A percentile compares a stretch with the other conserved stretches of the same genome.
Conservation (phyloP, 164 flowering plant species). For the Chimonanthus salicifolius region DNA sequence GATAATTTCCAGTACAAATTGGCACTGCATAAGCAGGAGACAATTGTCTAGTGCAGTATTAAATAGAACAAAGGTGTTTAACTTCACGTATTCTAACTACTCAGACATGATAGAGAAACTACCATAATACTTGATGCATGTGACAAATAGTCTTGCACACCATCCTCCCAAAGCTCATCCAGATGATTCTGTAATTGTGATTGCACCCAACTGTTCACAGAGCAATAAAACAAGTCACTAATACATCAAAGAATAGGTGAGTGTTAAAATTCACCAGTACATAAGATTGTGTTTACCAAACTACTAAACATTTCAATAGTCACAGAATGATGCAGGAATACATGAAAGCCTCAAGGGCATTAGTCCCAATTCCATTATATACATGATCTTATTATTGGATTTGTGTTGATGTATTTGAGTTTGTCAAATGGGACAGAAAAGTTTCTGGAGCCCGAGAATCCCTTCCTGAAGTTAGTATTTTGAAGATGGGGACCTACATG, state of each 20-base stretch:
- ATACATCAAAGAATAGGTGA: neutral
- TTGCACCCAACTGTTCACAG: slow-evolving; percentile 79
- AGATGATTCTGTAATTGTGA: slow-evolving; percentile 76
- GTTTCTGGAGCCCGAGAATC: too few species aligned
- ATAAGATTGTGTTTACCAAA: neutral
- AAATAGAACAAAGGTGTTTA: neutral
- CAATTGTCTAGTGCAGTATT: neutral
- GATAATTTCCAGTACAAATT: neutral
- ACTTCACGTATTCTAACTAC: neutral
- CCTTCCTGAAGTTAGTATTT: too few species aligned
- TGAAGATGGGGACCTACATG: too few species aligned
- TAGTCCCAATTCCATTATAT: too few species aligned
- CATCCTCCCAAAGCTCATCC: slow-evolving; percentile 98
- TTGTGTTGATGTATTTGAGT: too few species aligned
- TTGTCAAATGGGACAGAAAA: too few species aligned
- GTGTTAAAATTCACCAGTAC: neutral
- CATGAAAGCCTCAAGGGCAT: neutral
- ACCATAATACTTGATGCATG: slow-evolving; percentile 85
- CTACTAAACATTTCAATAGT: neutral
- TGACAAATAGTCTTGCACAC: slow-evolving; percentile 62
- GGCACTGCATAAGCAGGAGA: too few species aligned
- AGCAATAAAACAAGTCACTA: slow-evolving; percentile 1
- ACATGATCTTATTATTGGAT: too few species aligned
- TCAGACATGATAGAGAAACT: slow-evolving; percentile 12
- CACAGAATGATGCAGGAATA: neutral